Evolutionary conservation across 176 grass and related monocot species (phyloP), one percentile per base, ranked within the genome.

Genomic region (Thalia dealbata): DNA sequence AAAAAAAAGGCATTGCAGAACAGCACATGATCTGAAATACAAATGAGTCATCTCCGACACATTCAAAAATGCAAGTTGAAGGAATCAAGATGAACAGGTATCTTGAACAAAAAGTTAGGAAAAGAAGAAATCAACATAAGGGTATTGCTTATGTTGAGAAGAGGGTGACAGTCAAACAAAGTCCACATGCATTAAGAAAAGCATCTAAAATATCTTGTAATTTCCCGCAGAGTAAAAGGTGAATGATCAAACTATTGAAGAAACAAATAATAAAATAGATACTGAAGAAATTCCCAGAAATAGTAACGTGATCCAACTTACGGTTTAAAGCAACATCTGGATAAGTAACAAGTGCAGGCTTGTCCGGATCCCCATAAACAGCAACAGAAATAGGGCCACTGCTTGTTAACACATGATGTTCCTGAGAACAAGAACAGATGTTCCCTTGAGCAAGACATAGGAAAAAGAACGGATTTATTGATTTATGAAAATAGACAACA

Each of bases 341-440:
- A 78, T 93, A 99, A 68, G 95, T 99, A 86, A 99, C 82, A 77
- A 99, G 87, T n/a, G 90, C 90, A 77, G 95, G 95, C 75, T 99
- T 99, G 71, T 93, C 87, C 79, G 76, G 81, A 73, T 99, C 95
- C 54, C 95, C 95, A 67, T 93, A 99, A 38, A 99, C 87, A 6
- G 81, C 90, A 81, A 99, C 90, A 71, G 95, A 99, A 75, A 99
- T 79, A 24, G 95, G 73, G 43, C 95, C 95, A 75, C 93, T 79
- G 64, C 78, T 87, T 29, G 95, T 99, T 60, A 84, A 85, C 78
- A 99, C 86, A 81, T 91, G 87, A 81, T 93, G 95, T 78, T 99
- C 95, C 95, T 99, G 79, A 88, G 67, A 63, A 78, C 73, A 64
- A 19, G 6, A 78, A 48, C 45, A 48, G 45, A 10, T 48, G 45